Percentiles rank a stretch among this genome's conserved stretches.
phyloP scores from a whole-genome alignment of 345 rosid species.

The Ceriops tagal region DNA sequence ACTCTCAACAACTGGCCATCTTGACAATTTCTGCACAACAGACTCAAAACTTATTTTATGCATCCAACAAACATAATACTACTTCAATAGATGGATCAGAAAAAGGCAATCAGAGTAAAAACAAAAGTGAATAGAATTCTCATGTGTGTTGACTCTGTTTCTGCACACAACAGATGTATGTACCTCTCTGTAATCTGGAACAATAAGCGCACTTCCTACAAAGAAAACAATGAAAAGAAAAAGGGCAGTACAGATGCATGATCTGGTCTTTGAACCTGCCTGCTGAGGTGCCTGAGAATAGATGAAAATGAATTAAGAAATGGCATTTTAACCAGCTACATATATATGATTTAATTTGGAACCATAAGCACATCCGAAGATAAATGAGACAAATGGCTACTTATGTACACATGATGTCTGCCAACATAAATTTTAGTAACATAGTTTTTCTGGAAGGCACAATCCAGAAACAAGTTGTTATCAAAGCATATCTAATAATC shows the following conservation, averaged over 20 bases:
- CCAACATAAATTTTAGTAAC: no score
- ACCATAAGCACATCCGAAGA: background rate
- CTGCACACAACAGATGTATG: background rate
- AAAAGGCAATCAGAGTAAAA: background rate
- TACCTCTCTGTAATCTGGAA: conserved; percentile 46
- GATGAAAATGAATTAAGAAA: background rate
- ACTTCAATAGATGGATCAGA: background rate
- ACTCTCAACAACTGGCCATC: conserved; percentile 31
- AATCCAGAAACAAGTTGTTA: background rate
- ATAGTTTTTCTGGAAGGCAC: no score
- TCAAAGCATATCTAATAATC: background rate
- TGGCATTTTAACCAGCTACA: background rate
- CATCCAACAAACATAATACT: background rate
- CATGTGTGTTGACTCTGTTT: no score
- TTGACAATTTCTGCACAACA: conserved; percentile 38
- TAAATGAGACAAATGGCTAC: no score
- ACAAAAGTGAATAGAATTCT: background rate
- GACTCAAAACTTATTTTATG: conserved; percentile 7
- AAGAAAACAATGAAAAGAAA: conserved; percentile 42
- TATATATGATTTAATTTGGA: background rate
- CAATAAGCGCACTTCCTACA: conserved; percentile 30
- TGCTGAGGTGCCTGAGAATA: conserved; percentile 31
- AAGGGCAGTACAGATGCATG: conserved; percentile 35
- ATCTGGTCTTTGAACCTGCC: conserved; percentile 32
- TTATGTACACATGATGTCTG: no score